A percentile compares a stretch with the other conserved stretches of the same genome.
Evolutionary conservation across 805 yeast species (phyloP).

Genomic region (Phaffomyces opuntiae): DNA sequence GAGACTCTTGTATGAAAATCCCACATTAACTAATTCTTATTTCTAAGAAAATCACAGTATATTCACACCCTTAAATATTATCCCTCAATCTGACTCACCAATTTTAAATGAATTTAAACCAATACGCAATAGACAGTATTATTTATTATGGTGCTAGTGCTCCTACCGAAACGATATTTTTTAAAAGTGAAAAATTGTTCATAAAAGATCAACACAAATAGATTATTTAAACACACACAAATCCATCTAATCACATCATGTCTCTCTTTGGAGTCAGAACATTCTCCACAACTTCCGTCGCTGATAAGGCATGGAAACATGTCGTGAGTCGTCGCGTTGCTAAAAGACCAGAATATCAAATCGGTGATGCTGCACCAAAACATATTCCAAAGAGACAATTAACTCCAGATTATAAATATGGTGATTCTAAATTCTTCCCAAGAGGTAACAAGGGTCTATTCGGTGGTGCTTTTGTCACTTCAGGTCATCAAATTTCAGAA

Average conservation of each 20-base stretch:
- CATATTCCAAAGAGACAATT: slow-evolving; percentile 37
- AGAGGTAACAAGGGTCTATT: slow-evolving; percentile 82
- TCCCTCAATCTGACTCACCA: no score
- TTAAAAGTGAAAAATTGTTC: no score
- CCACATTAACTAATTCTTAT: no score
- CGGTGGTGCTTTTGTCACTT: slow-evolving; percentile 79
- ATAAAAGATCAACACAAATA: neutral
- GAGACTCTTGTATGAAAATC: no score
- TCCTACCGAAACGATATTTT: no score
- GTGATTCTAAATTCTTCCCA: slow-evolving; percentile 70
- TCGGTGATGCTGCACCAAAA: slow-evolving; percentile 48
- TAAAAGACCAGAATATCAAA: slow-evolving; percentile 34
- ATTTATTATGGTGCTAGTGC: no score
- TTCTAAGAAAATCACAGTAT: no score
- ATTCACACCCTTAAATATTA: no score
- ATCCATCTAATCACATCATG: neutral
- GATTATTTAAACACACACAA: neutral
- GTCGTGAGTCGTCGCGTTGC: slow-evolving; percentile 44
- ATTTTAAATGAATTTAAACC: no score
- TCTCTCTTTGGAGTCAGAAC: slow-evolving; percentile 9
- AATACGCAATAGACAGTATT: no score
- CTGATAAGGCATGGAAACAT: slow-evolving; percentile 31
- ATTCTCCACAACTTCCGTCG: slow-evolving; percentile 12
- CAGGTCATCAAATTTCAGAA: slow-evolving; percentile 76
- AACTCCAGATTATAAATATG: slow-evolving; percentile 68